Evolutionary conservation across 1,284 basidiomycete genomes (phyloP).

Genomic region (Ganoderma resinaceum): DNA sequence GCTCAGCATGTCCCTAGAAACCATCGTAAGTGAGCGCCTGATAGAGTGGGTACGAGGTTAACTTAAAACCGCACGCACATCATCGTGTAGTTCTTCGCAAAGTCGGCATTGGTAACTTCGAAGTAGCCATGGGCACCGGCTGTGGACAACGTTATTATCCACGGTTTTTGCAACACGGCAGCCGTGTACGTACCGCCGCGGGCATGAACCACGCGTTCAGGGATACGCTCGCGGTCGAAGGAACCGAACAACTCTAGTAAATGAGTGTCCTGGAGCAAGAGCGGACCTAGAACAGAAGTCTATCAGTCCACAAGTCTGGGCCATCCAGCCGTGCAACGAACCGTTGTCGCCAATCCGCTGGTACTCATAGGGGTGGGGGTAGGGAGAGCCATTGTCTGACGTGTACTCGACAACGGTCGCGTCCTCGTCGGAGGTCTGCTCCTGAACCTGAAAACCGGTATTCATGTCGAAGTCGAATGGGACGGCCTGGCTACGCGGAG

Average conservation of each 20-base stretch:
- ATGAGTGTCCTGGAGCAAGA: conserved; percentile 36
- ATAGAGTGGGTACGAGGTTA: conserved; percentile 50
- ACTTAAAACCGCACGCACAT: conserved; percentile 28
- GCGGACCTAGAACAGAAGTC: conserved; percentile 22
- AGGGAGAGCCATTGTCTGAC: conserved; percentile 39
- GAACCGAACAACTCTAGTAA: conserved; percentile 57
- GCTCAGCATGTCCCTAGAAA: conserved; percentile 34
- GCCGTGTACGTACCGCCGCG: conserved; percentile 41
- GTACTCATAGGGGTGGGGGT: conserved; percentile 44
- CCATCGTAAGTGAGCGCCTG: conserved; percentile 47
- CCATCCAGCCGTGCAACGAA: conserved; percentile 11
- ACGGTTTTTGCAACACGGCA: neutral
- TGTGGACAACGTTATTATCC: conserved; percentile 11
- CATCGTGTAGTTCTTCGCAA: conserved; percentile 36
- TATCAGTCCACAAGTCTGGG: neutral
- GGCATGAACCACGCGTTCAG: conserved; percentile 50
- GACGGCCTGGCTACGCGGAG: conserved; percentile 20
- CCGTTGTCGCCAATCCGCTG: conserved; percentile 51
- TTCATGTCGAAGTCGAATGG: conserved; percentile 35
- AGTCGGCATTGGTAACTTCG: conserved; percentile 47
- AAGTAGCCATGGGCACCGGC: conserved; percentile 66
- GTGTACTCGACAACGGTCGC: conserved; percentile 38
- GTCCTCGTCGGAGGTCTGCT: conserved; percentile 32
- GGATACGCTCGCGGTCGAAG: conserved; percentile 62
- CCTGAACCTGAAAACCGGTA: conserved; percentile 33